A percentile compares a stretch with the other conserved stretches of the same genome.
Conservation (phyloP, 1,284 basidiomycete genomes). For the Moniliophthora roreri region DNA sequence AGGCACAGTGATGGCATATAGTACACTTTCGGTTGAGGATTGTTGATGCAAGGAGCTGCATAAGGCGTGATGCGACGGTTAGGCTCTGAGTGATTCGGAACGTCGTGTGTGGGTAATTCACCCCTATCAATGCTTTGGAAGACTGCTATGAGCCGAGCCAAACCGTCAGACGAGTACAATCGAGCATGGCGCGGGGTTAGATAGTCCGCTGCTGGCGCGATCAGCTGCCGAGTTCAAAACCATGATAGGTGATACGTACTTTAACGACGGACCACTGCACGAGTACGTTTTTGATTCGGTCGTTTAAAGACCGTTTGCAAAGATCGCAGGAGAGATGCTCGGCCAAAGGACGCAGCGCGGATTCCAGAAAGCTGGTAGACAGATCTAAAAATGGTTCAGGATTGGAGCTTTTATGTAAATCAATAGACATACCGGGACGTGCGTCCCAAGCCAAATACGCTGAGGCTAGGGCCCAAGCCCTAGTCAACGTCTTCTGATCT, state of each 20-base stretch:
- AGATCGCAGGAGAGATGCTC: conserved; percentile 61
- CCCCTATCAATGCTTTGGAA: background rate
- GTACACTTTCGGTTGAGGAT: background rate
- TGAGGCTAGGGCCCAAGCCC: conserved; percentile 66
- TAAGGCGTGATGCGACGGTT: background rate
- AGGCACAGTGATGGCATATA: background rate
- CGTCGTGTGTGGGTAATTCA: background rate
- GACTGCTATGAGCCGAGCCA: background rate
- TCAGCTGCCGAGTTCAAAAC: background rate
- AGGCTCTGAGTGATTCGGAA: background rate
- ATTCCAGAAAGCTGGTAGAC: conserved; percentile 60
- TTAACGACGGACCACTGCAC: conserved; percentile 79
- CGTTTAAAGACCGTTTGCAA: conserved; percentile 58
- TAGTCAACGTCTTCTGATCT: conserved; percentile 61
- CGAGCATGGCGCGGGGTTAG: background rate
- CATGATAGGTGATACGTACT: conserved; percentile 37
- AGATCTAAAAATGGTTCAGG: conserved; percentile 40
- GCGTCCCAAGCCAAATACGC: conserved; percentile 72
- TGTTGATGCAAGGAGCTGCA: background rate
- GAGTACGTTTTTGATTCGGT: conserved; percentile 66
- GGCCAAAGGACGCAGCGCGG: conserved; percentile 54
- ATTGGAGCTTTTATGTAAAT: no score
- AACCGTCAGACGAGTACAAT: background rate
- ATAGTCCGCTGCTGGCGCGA: conserved; percentile 12
- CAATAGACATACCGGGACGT: conserved; percentile 49